Base-by-base conservation (phyloP, 2,329 filamentous ascomycete genomes). In the Helotiales sp. region DNA sequence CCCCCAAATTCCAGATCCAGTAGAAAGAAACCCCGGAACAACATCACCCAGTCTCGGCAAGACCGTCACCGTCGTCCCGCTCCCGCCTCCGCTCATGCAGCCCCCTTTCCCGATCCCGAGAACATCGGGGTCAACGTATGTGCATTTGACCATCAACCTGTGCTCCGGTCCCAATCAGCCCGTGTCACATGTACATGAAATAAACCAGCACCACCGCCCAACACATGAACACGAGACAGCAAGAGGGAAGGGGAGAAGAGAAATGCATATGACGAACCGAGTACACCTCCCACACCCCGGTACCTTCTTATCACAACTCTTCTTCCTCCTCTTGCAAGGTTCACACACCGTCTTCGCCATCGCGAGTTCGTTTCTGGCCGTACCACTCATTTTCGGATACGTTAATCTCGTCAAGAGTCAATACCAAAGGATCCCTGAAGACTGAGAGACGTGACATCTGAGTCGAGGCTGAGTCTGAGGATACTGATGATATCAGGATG, bases 251-350 rank as follows among this genome's bases (percentile, higher is more conserved):
- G n/a, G n/a, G n/a, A n/a, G n/a, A n/a, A n/a, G n/a, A n/a, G n/a
- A n/a, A n/a, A n/a, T n/a, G n/a, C n/a, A n/a, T n/a, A n/a, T n/a
- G 8, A 44, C 30, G 19, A 9, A 63, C 63, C 57, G 52, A 25
- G 17, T 52, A 33, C 63, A 65, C 36, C 63, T 52, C 13, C 36
- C 25, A 42, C 61, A 65, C 15, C 17, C 52, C 22, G 61, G 61
- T n/a, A 63, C 15, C 1, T 12, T 27, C 49, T 62, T 60, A 25
- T 61, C 54, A 36, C 63, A 65, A 24, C 46, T 56, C 40, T 62
- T 63, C 52, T 65, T 65, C 17, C 59, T 31, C 29, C 50, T 57
- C 52, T 58, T 57, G 31, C 62, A 64, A 15, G 60, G 60, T 34
- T 59, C 54, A 50, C 57, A 60, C 3, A 62, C 60, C 5, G 42